Conservation (phyloP, 2,329 filamentous ascomycete genomes). For the Hypocrella siamensis region DNA sequence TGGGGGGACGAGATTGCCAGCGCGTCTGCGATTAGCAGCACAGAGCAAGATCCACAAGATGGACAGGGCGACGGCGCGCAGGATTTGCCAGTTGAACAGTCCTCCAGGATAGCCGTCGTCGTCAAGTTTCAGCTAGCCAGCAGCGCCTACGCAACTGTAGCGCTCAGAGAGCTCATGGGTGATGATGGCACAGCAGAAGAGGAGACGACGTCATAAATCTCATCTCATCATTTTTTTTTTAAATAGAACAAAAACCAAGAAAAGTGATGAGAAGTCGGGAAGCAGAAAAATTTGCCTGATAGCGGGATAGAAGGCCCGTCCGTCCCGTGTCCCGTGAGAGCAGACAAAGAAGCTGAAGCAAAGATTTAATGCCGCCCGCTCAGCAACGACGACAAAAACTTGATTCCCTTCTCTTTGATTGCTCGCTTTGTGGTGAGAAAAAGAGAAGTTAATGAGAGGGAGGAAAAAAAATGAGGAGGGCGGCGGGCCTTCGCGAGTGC, state of each 20-base stretch:
- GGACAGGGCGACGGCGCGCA: slow-evolving; percentile 7
- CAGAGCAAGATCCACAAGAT: slow-evolving; percentile 1
- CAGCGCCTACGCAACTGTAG: slow-evolving; percentile 77
- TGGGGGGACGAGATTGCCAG: slow-evolving; percentile 1
- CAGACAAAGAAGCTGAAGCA: too few species aligned
- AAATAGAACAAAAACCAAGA: neutral
- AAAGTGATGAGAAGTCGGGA: too few species aligned
- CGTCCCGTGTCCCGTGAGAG: too few species aligned
- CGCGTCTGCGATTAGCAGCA: neutral
- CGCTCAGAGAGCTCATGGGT: slow-evolving; percentile 61
- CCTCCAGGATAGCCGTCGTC: slow-evolving; percentile 43
- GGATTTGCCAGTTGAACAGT: slow-evolving; percentile 8
- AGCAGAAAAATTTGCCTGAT: too few species aligned
- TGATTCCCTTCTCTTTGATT: too few species aligned
- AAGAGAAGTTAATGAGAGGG: too few species aligned
- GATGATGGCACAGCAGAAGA: slow-evolving; percentile 14
- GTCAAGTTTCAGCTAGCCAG: slow-evolving; percentile 62
- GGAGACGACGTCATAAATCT: neutral
- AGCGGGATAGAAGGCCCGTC: too few species aligned
- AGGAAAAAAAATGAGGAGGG: too few species aligned
- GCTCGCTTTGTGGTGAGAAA: too few species aligned
- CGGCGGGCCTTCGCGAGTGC: too few species aligned
- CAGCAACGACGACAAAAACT: too few species aligned
- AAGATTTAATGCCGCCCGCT: too few species aligned
- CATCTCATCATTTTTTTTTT: neutral